A percentile compares a stretch with the other conserved stretches of the same genome.
Conservation (phyloP, 1,284 basidiomycete species). For the Marasmius sp. region DNA sequence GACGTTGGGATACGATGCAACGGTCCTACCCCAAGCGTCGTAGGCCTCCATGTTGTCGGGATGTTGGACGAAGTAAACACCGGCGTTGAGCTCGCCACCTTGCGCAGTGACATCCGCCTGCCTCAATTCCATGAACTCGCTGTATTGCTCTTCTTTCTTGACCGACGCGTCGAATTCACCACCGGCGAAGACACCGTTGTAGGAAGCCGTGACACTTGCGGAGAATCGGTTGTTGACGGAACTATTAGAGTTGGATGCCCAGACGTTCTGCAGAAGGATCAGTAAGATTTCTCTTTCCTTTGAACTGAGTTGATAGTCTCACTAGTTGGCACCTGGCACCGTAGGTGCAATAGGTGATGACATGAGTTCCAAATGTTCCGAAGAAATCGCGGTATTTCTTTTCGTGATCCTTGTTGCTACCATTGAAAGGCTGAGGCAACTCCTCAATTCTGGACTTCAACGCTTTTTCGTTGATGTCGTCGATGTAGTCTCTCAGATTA, state of each 20-base stretch:
- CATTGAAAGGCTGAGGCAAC: conserved; percentile 4
- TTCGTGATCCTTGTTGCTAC: not conserved
- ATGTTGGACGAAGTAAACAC: not conserved
- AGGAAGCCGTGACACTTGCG: conserved; percentile 7
- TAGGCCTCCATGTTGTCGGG: conserved; percentile 16
- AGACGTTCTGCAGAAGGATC: not conserved
- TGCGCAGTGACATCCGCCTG: conserved; percentile 19
- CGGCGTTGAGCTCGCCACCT: conserved; percentile 2
- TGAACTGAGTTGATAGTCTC: not conserved
- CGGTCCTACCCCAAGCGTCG: not conserved
- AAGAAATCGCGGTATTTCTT: conserved; percentile 7
- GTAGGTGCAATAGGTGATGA: conserved; percentile 5
- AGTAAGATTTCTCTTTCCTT: not conserved
- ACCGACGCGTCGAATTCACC: conserved; percentile 3
- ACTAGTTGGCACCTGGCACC: conserved; percentile 9
- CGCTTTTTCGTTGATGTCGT: conserved; percentile 7
- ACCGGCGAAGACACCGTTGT: conserved; percentile 1
- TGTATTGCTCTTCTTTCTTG: conserved; percentile 9
- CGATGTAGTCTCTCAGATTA: conserved; percentile 2
- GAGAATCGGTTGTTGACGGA: conserved; percentile 5
- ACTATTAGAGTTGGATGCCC: conserved; percentile 1
- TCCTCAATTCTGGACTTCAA: not conserved
- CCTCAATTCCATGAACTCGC: conserved; percentile 17
- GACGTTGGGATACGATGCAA: not conserved
- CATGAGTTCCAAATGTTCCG: conserved; percentile 5